phyloP scores from a whole-genome alignment of 2,329 filamentous ascomycete genomes.

The Cladosporium oxysporum region DNA sequence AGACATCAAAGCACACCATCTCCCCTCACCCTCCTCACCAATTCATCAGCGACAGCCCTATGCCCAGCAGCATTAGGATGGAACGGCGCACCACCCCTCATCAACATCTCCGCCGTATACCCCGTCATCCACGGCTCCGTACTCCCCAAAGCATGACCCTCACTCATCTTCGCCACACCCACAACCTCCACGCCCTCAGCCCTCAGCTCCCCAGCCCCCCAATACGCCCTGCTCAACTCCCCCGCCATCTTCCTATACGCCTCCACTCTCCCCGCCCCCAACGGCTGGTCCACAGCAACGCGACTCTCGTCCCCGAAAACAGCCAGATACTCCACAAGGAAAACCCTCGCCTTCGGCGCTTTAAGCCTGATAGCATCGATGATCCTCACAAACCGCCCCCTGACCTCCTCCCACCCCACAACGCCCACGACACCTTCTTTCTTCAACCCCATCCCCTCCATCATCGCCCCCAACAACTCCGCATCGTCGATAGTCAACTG shows the following conservation, averaged over 20 bases:
- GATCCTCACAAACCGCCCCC: constrained; percentile 17
- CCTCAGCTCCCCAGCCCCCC: constrained; percentile 12
- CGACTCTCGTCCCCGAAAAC: constrained; percentile 21
- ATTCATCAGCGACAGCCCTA: constrained; percentile 18
- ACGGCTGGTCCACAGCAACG: constrained; percentile 9
- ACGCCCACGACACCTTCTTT: constrained; percentile 13
- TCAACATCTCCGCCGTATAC: constrained; percentile 15
- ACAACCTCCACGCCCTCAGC: constrained; percentile 18
- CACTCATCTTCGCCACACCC: constrained; percentile 20
- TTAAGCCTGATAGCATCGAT: constrained; percentile 20
- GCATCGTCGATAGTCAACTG: background rate
- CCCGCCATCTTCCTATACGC: constrained; percentile 8
- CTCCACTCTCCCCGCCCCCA: constrained; percentile 13
- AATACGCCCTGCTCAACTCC: constrained; percentile 19
- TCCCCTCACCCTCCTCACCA: constrained; percentile 11
- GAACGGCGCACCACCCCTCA: constrained; percentile 18
- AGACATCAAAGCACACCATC: background rate
- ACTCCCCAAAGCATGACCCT: constrained; percentile 22
- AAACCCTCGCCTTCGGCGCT: constrained; percentile 21
- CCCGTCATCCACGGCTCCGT: constrained; percentile 22
- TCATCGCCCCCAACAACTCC: background rate
- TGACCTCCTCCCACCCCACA: constrained; percentile 15
- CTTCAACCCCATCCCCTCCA: constrained; percentile 17
- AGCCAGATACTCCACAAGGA: constrained; percentile 23
- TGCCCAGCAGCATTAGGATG: constrained; percentile 25